Conservation (phyloP, 805 yeast genomes). For the Metschnikowia anglica region DNA sequence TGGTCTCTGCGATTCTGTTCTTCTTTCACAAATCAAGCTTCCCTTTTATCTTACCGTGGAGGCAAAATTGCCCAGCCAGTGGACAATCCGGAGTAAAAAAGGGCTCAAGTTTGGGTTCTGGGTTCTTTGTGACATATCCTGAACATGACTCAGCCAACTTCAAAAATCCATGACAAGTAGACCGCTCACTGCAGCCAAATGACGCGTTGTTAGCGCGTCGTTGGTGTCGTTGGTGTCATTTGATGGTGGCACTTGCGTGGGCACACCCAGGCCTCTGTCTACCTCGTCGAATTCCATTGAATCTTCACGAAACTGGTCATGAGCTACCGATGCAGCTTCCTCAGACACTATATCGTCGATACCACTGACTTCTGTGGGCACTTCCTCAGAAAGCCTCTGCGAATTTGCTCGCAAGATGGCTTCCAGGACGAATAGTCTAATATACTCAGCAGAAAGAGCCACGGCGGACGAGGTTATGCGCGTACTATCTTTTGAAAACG, state of each 20-base stretch:
- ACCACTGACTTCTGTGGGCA: constrained; percentile 30
- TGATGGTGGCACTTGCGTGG: constrained; percentile 18
- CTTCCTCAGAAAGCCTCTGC: constrained; percentile 38
- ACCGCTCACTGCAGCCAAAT: constrained; percentile 56
- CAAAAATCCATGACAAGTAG: constrained; percentile 56
- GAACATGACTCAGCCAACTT: neutral
- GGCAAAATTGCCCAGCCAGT: constrained; percentile 25
- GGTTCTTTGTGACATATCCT: constrained; percentile 18
- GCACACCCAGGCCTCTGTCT: constrained; percentile 17
- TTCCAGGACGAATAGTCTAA: constrained; percentile 55
- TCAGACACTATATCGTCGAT: constrained; percentile 28
- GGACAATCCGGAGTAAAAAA: constrained; percentile 19
- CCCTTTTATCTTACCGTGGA: constrained; percentile 34
- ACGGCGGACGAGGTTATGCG: constrained; percentile 49
- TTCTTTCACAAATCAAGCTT: constrained; percentile 16
- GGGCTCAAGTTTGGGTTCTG: constrained; percentile 30
- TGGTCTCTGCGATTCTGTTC: constrained; percentile 1
- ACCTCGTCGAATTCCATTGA: constrained; percentile 22
- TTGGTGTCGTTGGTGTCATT: constrained; percentile 19
- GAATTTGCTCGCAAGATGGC: constrained; percentile 60
- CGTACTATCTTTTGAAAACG: constrained; percentile 48
- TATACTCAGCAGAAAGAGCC: constrained; percentile 52
- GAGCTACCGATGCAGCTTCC: constrained; percentile 8
- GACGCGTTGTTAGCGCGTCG: constrained; percentile 50
- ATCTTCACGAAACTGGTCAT: constrained; percentile 14